Evolutionary conservation across 805 yeast genomes (phyloP).

Genomic region (Teunomyces stri): DNA sequence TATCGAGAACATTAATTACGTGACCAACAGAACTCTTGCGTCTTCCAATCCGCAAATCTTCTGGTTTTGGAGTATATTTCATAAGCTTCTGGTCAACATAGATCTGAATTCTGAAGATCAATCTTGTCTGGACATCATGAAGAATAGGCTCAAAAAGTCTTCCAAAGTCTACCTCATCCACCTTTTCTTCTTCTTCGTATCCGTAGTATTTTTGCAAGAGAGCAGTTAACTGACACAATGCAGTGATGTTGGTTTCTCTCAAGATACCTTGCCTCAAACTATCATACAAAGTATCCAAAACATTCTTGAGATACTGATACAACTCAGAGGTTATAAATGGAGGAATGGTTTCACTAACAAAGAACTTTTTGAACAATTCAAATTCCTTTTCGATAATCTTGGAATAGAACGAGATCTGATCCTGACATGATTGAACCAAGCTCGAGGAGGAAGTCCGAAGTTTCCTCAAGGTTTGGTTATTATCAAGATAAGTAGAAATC

Average conservation of each 20-base stretch:
- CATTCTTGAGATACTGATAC: slow-evolving; percentile 56
- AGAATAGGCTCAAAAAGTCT: slow-evolving; percentile 66
- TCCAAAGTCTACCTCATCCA: slow-evolving; percentile 45
- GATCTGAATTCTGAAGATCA: slow-evolving; percentile 75
- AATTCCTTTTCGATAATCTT: slow-evolving; percentile 62
- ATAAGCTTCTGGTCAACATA: slow-evolving; percentile 68
- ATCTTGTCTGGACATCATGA: slow-evolving; percentile 74
- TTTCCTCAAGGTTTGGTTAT: slow-evolving; percentile 17
- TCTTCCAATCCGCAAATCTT: slow-evolving; percentile 62
- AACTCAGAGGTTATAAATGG: slow-evolving; percentile 27
- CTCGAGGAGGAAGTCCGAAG: slow-evolving; percentile 12
- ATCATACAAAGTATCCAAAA: slow-evolving; percentile 80
- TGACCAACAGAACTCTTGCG: slow-evolving; percentile 15
- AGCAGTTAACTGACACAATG: slow-evolving; percentile 72
- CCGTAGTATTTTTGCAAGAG: slow-evolving; percentile 67
- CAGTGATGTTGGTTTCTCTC: slow-evolving; percentile 64
- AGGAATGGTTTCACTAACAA: slow-evolving; percentile 22
- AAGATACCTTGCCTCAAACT: slow-evolving; percentile 61
- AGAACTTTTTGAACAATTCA: slow-evolving; percentile 54
- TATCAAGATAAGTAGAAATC: slow-evolving; percentile 37
- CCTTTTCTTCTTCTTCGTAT: slow-evolving; percentile 51
- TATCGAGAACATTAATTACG: slow-evolving; percentile 20
- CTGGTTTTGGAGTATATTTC: slow-evolving; percentile 61
- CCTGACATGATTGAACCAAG: slow-evolving; percentile 61
- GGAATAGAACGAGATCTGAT: slow-evolving; percentile 56